Evolutionary conservation across 768 basidiomycete genomes (phyloP).

Genomic region (Lentinula sp.): DNA sequence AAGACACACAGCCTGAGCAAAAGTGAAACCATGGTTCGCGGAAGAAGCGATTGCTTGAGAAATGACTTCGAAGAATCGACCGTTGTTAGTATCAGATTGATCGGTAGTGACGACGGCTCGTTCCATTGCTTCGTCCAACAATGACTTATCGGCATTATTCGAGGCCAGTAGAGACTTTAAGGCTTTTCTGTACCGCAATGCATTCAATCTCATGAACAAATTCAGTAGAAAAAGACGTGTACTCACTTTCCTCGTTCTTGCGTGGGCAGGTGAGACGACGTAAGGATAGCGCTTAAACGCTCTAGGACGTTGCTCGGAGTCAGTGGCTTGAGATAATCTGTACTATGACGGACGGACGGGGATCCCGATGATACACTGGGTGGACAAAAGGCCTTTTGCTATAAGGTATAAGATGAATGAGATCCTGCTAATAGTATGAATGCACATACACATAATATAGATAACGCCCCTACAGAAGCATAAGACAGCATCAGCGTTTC

Average conservation of each 20-base stretch:
- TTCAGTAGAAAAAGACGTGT: neutral
- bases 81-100: conserved; percentile 48
- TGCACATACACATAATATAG: conserved; percentile 77
- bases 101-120: conserved; percentile 61
- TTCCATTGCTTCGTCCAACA: conserved; percentile 61
- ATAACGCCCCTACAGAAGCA: conserved; percentile 82
- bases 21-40: conserved; percentile 55
- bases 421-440: neutral
- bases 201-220: neutral
- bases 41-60: conserved; percentile 58
- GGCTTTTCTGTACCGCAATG: conserved; percentile 54
- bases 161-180: conserved; percentile 62
- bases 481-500: conserved; percentile 71
- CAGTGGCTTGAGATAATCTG: conserved; percentile 50
- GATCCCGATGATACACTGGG: conserved; percentile 53
- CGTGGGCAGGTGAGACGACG: conserved; percentile 45
- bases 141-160: conserved; percentile 43
- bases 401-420: conserved; percentile 7
- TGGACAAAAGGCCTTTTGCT: conserved; percentile 79
- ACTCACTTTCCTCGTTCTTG: conserved; percentile 64
- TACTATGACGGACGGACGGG: conserved; percentile 50
- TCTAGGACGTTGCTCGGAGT: conserved; percentile 51
- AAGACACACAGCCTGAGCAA: conserved; percentile 70
- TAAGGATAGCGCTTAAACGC: conserved; percentile 63
- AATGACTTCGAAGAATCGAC: conserved; percentile 74